Conservation (phyloP, 2,329 filamentous ascomycete species). For the Amphichorda felina region DNA sequence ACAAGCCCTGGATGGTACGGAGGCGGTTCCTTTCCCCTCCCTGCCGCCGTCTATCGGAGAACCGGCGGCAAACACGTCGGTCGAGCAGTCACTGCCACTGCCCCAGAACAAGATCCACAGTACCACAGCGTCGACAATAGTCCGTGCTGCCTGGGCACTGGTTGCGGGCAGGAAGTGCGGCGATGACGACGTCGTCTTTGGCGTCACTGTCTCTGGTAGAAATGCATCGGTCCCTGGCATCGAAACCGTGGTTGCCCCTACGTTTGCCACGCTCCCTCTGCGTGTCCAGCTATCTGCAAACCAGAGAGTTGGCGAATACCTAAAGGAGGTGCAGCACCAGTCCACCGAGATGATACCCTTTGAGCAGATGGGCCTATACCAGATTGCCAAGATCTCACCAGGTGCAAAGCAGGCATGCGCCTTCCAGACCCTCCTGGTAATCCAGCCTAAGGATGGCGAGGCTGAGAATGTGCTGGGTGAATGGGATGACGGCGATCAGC, state of each 20-base stretch:
- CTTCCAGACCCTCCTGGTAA: constrained; percentile 7
- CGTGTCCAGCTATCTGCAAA: constrained; percentile 14
- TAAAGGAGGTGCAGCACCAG: constrained; percentile 17
- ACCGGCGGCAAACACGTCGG: constrained; percentile 1
- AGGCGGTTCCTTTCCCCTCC: constrained; percentile 4
- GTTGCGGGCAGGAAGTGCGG: constrained; percentile 20
- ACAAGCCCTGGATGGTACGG: not conserved
- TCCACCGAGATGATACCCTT: constrained; percentile 5
- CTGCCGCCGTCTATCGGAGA: constrained; percentile 2
- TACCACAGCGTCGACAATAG: constrained; percentile 7
- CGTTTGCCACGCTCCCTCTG: constrained; percentile 14
- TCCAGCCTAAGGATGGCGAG: constrained; percentile 5
- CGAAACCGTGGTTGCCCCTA: constrained; percentile 12
- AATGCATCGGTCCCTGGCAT: constrained; percentile 10
- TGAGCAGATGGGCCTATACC: constrained; percentile 8
- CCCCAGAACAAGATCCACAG: not conserved
- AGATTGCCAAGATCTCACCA: constrained; percentile 5
- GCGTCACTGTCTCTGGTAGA: constrained; percentile 11
- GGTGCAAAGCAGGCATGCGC: constrained; percentile 4
- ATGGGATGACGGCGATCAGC: not conserved
- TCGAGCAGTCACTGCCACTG: constrained; percentile 3
- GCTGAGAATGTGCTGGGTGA: not conserved
- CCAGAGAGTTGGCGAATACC: constrained; percentile 21
- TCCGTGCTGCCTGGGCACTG: constrained; percentile 14
- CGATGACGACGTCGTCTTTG: constrained; percentile 16